phyloP scores from a whole-genome alignment of 2,329 filamentous ascomycete genomes.

The Phialocephala sp. region DNA sequence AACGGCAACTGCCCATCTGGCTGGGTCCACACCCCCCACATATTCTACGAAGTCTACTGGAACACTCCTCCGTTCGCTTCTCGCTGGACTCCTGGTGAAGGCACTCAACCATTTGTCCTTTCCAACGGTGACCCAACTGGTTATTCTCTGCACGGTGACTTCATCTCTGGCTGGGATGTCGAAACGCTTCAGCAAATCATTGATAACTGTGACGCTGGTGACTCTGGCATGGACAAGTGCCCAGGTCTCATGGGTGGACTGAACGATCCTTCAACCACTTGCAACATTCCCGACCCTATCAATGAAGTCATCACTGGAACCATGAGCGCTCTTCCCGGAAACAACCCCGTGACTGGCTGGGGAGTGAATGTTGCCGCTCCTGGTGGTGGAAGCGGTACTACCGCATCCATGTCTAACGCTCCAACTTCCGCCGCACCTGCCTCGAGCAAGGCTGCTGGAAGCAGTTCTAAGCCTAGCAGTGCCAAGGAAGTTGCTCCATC shows the following conservation, averaged over 20 bases:
- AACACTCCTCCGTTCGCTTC: conserved; percentile 69
- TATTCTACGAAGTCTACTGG: conserved; percentile 90
- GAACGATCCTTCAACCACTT: conserved; percentile 53
- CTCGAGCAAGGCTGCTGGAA: conserved; percentile 7
- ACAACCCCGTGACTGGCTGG: conserved; percentile 62
- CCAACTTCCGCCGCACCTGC: conserved; percentile 16
- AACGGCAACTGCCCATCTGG: conserved; percentile 75
- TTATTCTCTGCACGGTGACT: conserved; percentile 79
- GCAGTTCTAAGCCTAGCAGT: neutral
- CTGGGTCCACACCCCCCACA: conserved; percentile 71
- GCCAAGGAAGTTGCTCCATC: conserved; percentile 8
- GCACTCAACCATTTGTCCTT: conserved; percentile 74
- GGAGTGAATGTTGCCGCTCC: conserved; percentile 32
- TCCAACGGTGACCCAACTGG: conserved; percentile 80
- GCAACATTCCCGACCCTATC: conserved; percentile 55
- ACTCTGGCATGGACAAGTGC: conserved; percentile 66
- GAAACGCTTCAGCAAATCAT: conserved; percentile 73
- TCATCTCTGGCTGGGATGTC: conserved; percentile 77
- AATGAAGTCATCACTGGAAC: conserved; percentile 52
- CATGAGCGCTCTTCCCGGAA: conserved; percentile 58
- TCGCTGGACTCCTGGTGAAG: conserved; percentile 65
- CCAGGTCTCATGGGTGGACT: conserved; percentile 59
- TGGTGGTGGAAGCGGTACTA: conserved; percentile 18
- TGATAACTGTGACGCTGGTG: conserved; percentile 70
- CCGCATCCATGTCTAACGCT: conserved; percentile 15